phyloP scores from a whole-genome alignment of 352 stramenopile species.

The Globisporangium camurandrum region DNA sequence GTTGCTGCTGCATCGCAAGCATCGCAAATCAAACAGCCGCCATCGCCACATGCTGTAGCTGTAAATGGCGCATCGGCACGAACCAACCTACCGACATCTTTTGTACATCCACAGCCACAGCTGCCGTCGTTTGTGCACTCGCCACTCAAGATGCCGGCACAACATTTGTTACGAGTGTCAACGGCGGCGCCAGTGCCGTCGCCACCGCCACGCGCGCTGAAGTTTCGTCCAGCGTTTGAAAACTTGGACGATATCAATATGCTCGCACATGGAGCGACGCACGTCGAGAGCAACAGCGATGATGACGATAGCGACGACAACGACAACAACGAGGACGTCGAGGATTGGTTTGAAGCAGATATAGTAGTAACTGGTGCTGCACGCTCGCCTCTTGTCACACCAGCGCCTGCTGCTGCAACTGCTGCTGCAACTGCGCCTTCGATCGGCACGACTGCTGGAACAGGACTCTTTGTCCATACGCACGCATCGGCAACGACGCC shows the following conservation, averaged over 20 bases:
- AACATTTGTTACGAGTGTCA: too few species aligned
- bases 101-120: too few species aligned
- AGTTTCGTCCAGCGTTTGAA: conserved; percentile 25
- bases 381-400: too few species aligned
- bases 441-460: too few species aligned
- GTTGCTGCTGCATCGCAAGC: too few species aligned
- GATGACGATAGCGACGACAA: conserved; percentile 22
- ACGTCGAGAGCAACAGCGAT: conserved; percentile 13
- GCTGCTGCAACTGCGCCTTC: not conserved
- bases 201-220: conserved; percentile 11
- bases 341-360: conserved; percentile 45
- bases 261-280: conserved; percentile 15
- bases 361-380: not conserved
- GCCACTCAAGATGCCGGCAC: too few species aligned
- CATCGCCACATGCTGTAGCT: too few species aligned
- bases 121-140: too few species aligned
- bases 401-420: not conserved
- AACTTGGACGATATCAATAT: conserved; percentile 23
- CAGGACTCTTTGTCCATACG: not conserved
- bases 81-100: too few species aligned
- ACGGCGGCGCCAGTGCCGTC: too few species aligned
- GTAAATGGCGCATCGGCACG: too few species aligned
- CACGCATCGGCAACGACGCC: conserved; percentile 4
- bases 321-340: conserved; percentile 29
- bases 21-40: too few species aligned